Evolutionary conservation across 768 basidiomycete species (phyloP).

Genomic region (Leucogyrophana mollusca): DNA sequence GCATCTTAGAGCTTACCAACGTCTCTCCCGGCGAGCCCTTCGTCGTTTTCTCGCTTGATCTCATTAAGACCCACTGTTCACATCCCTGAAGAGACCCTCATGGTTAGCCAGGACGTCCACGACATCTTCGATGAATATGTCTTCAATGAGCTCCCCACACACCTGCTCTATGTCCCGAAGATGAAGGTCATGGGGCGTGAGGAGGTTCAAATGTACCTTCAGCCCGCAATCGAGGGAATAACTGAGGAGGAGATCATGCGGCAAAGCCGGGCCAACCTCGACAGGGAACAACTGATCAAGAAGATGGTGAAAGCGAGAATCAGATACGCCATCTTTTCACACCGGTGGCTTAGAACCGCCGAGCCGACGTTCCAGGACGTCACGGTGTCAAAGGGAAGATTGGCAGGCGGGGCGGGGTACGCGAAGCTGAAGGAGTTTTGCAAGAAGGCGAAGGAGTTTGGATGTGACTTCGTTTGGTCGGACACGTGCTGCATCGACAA

Average conservation of each 20-base stretch:
- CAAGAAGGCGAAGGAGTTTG: constrained; percentile 14
- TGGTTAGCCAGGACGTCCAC: constrained; percentile 20
- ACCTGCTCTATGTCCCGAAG: constrained; percentile 25
- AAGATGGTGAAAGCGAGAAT: background rate
- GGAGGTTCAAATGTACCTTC: constrained; percentile 30
- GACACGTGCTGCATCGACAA: constrained; percentile 32
- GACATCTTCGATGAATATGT: constrained; percentile 15
- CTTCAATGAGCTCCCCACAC: constrained; percentile 29
- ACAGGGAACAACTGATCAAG: constrained; percentile 1
- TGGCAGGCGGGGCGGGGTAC: constrained; percentile 5
- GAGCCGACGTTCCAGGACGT: constrained; percentile 3
- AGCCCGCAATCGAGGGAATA: constrained; percentile 20
- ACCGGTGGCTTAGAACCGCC: constrained; percentile 3
- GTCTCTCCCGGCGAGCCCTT: too few relatives aligned
- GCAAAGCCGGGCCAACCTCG: background rate
- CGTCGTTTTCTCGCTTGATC: too few relatives aligned
- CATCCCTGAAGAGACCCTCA: too few relatives aligned
- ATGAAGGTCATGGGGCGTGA: constrained; percentile 27
- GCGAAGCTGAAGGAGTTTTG: constrained; percentile 17
- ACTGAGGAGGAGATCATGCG: constrained; percentile 21
- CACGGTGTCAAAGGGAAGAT: background rate
- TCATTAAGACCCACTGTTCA: too few relatives aligned
- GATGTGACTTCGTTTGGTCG: constrained; percentile 24
- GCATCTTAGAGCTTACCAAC: too few relatives aligned
- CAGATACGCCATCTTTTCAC: constrained; percentile 9